Evolutionary conservation across 768 basidiomycete species (phyloP), one percentile per base, ranked within the genome.

Genomic region (Wakefieldia striispora): DNA sequence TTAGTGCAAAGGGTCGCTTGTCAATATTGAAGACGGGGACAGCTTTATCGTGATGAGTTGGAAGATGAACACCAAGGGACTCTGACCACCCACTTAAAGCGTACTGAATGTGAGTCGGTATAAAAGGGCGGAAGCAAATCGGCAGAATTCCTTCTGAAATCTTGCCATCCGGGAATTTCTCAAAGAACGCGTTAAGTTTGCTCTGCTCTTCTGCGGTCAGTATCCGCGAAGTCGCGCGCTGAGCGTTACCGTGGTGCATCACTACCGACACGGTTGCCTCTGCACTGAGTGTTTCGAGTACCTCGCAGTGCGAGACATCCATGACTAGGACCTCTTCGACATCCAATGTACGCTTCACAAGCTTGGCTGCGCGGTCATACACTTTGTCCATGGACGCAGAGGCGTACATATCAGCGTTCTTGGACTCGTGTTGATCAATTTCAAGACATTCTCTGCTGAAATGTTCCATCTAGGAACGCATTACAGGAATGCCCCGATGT

Each of bases 371-470:
- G n/a, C 83, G 84, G 53, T 89, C 84, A 60, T 95, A 97, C 10
- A 97, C 85, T 53, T 80, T 83, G 61, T 94, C 90, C 92, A 97
- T 95, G 71, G 77, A 68, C 33, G 57, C 57, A 9, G 62, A 62
- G 35, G 50, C 40, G 19, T 63, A 69, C 52, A 60, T 55, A 40
- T 69, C 57, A 31, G 51, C 9, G 17, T 40, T 48, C 40, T 45
- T 52, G 16, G 65, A 55, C 11, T 75, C 70, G 42, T 73, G 62
- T 47, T 75, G 67, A 65, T 95, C 92, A 55, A 94, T 88, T 65
- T 95, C 94, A 21, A 97, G 78, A 60, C 91, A 95, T 67, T 97
- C 94, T 19, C 95, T 82, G 44, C 90, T 95, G 64, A 97, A 97
- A 56, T 90, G 82, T 65, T 97, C 94, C 94, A 97, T 95, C 82